Percentiles rank a stretch among this genome's conserved stretches.
Evolutionary conservation across 2,329 filamentous ascomycete species (phyloP).

Genomic region (Epichloe amarillans): DNA sequence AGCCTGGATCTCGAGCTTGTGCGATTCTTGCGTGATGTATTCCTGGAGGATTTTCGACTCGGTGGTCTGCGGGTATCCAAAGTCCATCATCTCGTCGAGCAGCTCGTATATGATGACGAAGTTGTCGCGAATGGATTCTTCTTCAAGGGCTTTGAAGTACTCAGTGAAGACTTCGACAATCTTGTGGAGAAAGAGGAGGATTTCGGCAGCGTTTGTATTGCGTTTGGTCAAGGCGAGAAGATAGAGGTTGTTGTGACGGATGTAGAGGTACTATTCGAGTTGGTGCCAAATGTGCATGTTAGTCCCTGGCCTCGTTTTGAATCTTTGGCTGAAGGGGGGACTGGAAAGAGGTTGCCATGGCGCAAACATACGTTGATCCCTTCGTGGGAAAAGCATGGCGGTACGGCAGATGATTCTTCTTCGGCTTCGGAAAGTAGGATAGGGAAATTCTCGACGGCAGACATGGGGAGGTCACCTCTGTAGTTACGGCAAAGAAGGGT

Average conservation of each 20-base stretch:
- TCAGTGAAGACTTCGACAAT: conserved; percentile 98
- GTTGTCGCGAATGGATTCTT: conserved; percentile 97
- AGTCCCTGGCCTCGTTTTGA: not conserved
- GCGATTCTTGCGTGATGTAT: conserved; percentile 98
- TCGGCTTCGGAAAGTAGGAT: conserved; percentile 92
- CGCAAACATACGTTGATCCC: conserved; percentile 73
- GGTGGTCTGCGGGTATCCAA: conserved; percentile 96
- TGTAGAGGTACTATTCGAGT: conserved; percentile 74
- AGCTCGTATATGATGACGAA: conserved; percentile 99
- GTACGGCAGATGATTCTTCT: conserved; percentile 95
- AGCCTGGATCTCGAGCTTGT: conserved; percentile 94
- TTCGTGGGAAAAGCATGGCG: conserved; percentile 95
- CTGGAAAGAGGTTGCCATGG: not conserved
- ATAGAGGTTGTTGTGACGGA: conserved; percentile 98
- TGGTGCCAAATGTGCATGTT: conserved; percentile 4
- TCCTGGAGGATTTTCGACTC: conserved; percentile 98
- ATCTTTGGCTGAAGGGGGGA: not conserved
- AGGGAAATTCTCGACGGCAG: conserved; percentile 95
- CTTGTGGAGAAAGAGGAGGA: conserved; percentile 94
- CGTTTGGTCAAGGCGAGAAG: conserved; percentile 95
- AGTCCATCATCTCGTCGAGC: conserved; percentile 99
- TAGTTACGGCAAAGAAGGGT: conserved; percentile 98
- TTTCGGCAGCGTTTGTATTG: conserved; percentile 97
- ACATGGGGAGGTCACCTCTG: conserved; percentile 97
- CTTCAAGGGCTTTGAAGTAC: conserved; percentile 98